These are phyloP conservation scores for Pleurotus giganteus DNA, from an alignment of 768 basidiomycete genomes.

Conservation along the genomic window DNA sequence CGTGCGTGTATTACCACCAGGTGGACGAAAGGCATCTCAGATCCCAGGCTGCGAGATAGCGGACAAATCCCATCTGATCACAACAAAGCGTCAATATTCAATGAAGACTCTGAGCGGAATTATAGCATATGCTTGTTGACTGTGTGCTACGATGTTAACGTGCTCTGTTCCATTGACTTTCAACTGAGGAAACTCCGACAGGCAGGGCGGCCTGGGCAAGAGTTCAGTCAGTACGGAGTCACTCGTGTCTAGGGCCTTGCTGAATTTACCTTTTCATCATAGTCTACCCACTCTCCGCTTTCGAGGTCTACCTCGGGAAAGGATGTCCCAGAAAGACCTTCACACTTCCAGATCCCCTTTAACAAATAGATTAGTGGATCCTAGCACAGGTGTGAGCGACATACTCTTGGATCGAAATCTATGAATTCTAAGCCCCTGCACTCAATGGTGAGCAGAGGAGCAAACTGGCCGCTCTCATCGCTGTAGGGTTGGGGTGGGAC, in stretches of 20 bases:
- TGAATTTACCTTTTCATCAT: slow-evolving; percentile 78
- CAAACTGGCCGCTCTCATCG: slow-evolving; percentile 59
- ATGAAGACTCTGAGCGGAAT: not conserved
- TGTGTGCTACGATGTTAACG: slow-evolving; percentile 20
- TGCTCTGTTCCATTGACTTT: slow-evolving; percentile 68
- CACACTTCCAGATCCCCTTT: slow-evolving; percentile 79
- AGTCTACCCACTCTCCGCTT: slow-evolving; percentile 80
- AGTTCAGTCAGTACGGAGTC: slow-evolving; percentile 9
- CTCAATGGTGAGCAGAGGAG: slow-evolving; percentile 69
- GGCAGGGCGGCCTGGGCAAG: slow-evolving; percentile 50
- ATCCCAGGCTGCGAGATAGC: too few relatives aligned
- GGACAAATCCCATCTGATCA: not conserved
- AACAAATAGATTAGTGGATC: not conserved
- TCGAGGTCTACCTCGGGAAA: slow-evolving; percentile 69
- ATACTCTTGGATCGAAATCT: slow-evolving; percentile 71
- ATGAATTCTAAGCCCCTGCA: slow-evolving; percentile 86
- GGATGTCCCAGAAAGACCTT: slow-evolving; percentile 50
- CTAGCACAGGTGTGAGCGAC: slow-evolving; percentile 14
- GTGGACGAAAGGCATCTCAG: too few relatives aligned
- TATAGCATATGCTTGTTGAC: not conserved
- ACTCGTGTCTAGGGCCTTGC: not conserved
- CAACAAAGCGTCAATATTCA: too few relatives aligned
- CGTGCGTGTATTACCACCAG: too few relatives aligned
- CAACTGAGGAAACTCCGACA: slow-evolving; percentile 68
- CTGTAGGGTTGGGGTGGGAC: slow-evolving; percentile 53